Base-by-base conservation (phyloP, 306 rosid genomes). In the Corylus avellana region DNA sequence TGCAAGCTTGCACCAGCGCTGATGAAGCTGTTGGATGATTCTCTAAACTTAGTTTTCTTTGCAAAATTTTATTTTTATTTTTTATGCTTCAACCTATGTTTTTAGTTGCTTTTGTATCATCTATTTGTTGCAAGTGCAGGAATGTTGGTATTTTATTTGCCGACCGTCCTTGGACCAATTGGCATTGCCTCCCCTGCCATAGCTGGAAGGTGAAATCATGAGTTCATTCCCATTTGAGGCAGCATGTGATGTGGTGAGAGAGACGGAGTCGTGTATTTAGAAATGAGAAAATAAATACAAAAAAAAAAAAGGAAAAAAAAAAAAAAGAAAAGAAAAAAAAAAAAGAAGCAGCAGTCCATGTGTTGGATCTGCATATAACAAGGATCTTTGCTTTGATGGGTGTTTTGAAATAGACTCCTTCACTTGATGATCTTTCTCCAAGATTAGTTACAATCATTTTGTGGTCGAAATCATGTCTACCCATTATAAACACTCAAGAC, bases 11-110 rank as follows among this genome's bases (percentile, higher is more conserved):
- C 71, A 17, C 1, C 37, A 29, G 71, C 48, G 22, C 37, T 14
- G n/a, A 25, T 71, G 73, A 35, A 14, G 77, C 61, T 74, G 71
- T 61, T 59, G 12, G 22, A 37, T 70, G 80, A 47, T 72, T 49
- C 50, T 37, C 16, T 17, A 18, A 18, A 16, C 13, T 18, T n/a
- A 44, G 72, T 39, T 67, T 66, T 58, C 64, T 9, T 58, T 12
- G 27, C 37, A 59, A 58, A 57, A 18, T 57, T 57, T 7, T 20
- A 59, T 59, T 59, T 29, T 9, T 17, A n/a, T 14, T 67, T 67
- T 42, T n/a, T 17, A 32, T 35, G 3, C 42, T 6, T 64, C 13
- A 10, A 3, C 25, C 25, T 8, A 32, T 14, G 12, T 42, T 42
- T 8, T 42, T 67, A 18, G 1, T 67, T 67, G 18, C 14, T 37